Conservation (phyloP, 805 yeast genomes). For the Metschnikowia amazonensis region DNA sequence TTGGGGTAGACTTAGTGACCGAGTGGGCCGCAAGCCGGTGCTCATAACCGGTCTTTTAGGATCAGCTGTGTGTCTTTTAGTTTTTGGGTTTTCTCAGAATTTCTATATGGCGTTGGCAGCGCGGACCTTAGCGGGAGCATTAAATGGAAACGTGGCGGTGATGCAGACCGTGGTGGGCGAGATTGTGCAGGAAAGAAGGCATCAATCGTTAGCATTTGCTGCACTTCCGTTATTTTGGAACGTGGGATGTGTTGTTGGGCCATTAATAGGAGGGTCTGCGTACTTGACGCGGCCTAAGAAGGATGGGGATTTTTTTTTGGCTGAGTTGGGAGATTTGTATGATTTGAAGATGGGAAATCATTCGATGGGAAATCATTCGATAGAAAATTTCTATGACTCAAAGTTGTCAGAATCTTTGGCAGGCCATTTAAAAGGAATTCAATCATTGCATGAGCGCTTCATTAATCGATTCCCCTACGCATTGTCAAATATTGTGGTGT, state of each 20-base stretch:
- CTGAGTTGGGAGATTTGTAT: no score
- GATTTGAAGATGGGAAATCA: no score
- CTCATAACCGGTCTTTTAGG: slow-evolving; percentile 27
- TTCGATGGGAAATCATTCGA: no score
- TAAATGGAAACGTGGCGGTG: slow-evolving; percentile 33
- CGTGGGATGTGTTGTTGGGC: slow-evolving; percentile 31
- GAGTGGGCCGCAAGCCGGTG: slow-evolving; percentile 29
- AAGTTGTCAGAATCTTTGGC: no score
- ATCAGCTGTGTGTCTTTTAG: slow-evolving; percentile 21
- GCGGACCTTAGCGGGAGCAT: slow-evolving; percentile 26
- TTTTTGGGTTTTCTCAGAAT: slow-evolving; percentile 29
- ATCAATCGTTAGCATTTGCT: slow-evolving; percentile 31
- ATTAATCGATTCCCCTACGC: slow-evolving; percentile 35
- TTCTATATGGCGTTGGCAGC: slow-evolving; percentile 29
- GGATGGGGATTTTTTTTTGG: no score
- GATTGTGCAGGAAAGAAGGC: slow-evolving; percentile 27
- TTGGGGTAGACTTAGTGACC: slow-evolving; percentile 31
- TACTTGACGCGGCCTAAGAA: slow-evolving; percentile 26
- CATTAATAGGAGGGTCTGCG: slow-evolving; percentile 30
- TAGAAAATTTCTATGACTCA: no score
- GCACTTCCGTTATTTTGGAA: slow-evolving; percentile 31
- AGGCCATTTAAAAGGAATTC: no score
- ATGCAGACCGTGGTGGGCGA: slow-evolving; percentile 31
- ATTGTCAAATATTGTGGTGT: slow-evolving; percentile 35
- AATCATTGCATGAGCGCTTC: slow-evolving; percentile 25